Conservation (phyloP, 2,329 filamentous ascomycete genomes). For the Epichloe scottii region DNA sequence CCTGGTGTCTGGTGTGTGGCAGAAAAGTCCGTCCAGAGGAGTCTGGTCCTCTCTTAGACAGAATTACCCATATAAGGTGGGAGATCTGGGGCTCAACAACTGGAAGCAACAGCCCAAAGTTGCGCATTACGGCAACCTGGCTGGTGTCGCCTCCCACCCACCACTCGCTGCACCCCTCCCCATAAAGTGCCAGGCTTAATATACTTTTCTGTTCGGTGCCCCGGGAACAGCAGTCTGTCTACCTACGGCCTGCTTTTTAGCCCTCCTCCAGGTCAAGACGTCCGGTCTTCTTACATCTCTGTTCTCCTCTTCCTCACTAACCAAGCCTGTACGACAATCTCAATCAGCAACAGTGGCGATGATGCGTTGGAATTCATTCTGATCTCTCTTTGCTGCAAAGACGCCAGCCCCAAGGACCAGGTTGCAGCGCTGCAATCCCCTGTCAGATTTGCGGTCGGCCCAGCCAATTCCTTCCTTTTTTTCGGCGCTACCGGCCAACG, state of each 20-base stretch:
- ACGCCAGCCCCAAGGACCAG: constrained; percentile 6
- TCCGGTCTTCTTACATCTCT: constrained; percentile 5
- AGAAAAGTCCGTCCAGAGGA: not conserved
- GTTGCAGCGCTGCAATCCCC: constrained; percentile 5
- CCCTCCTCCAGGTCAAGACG: constrained; percentile 4
- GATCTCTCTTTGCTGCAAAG: constrained; percentile 8
- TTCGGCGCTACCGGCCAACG: not conserved
- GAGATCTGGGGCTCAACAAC: not conserved
- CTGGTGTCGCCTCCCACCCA: not conserved
- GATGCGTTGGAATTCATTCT: constrained; percentile 9
- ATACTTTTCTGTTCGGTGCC: constrained; percentile 6
- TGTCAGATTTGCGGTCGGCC: constrained; percentile 5
- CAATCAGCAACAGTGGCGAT: constrained; percentile 4
- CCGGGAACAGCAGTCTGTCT: constrained; percentile 8
- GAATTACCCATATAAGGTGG: not conserved
- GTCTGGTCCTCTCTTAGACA: not conserved
- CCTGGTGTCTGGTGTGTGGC: not conserved
- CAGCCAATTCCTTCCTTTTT: constrained; percentile 3
- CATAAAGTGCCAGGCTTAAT: constrained; percentile 2
- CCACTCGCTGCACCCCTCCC: not conserved
- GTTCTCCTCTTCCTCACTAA: constrained; percentile 2
- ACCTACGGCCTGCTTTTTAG: constrained; percentile 2
- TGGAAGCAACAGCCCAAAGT: not conserved
- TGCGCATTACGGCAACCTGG: not conserved
- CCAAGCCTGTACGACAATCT: constrained; percentile 3